Conservation (phyloP, 305 asterid species). For the Solanum hybrid region DNA sequence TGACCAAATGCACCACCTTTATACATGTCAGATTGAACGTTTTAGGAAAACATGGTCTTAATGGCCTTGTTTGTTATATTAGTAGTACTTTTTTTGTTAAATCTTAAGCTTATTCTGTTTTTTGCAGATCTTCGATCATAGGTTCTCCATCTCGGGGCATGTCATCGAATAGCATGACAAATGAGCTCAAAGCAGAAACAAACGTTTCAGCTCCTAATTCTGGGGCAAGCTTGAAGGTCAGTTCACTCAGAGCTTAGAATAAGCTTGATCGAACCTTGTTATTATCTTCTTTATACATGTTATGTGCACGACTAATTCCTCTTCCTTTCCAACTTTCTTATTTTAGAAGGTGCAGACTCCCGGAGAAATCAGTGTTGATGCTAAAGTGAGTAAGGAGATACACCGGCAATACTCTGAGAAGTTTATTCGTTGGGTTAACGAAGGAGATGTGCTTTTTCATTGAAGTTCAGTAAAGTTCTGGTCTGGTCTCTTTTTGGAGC, state of each 20-base stretch:
- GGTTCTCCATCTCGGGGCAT: slow-evolving; percentile 33
- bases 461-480: slow-evolving; percentile 18
- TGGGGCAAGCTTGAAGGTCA: slow-evolving; percentile 49
- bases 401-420: slow-evolving; percentile 36
- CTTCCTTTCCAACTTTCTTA: background rate
- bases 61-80: background rate
- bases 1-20: background rate
- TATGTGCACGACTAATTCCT: background rate
- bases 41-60: background rate
- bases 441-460: slow-evolving; percentile 39
- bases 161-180: slow-evolving; percentile 21
- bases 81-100: background rate
- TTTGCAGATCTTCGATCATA: slow-evolving; percentile 54
- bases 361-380: slow-evolving; percentile 17
- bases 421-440: slow-evolving; percentile 57
- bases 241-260: background rate
- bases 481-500: background rate
- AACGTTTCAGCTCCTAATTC: slow-evolving; percentile 26
- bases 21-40: background rate
- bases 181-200: slow-evolving; percentile 35
- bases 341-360: slow-evolving; percentile 17
- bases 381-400: slow-evolving; percentile 9
- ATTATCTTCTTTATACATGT: background rate
- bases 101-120: background rate
- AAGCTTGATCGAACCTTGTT: background rate